Evolutionary conservation across 2,329 filamentous ascomycete species (phyloP).

Genomic region (Chaetomiaceae sp.): DNA sequence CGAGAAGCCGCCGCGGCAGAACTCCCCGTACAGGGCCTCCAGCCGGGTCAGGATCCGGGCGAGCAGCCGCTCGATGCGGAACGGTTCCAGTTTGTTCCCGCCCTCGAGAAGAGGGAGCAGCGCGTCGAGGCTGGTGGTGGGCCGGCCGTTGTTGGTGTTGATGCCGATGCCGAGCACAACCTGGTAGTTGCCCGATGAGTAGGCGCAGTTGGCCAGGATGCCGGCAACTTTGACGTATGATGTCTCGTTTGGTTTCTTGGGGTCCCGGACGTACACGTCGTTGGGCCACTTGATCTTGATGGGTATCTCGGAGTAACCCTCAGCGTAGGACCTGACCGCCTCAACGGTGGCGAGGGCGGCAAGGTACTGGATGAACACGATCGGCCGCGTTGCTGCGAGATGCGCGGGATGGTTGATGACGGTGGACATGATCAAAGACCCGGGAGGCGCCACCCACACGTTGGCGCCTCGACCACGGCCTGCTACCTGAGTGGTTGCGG

Average conservation of each 20-base stretch:
- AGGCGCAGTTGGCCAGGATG: conserved; percentile 84
- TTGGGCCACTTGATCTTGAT: conserved; percentile 97
- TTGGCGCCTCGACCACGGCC: conserved; percentile 85
- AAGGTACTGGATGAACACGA: conserved; percentile 92
- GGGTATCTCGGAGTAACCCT: conserved; percentile 63
- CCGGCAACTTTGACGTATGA: conserved; percentile 85
- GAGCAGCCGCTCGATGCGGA: conserved; percentile 73
- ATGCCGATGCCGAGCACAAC: conserved; percentile 81
- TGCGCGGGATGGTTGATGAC: conserved; percentile 77
- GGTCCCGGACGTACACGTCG: conserved; percentile 76
- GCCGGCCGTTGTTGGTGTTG: conserved; percentile 76
- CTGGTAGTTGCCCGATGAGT: conserved; percentile 70
- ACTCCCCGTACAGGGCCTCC: conserved; percentile 69
- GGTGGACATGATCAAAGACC: conserved; percentile 80
- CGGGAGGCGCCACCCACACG: conserved; percentile 88
- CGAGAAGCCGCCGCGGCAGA: conserved; percentile 70
- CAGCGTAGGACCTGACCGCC: conserved; percentile 76
- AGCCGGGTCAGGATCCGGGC: conserved; percentile 73
- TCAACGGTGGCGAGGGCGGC: conserved; percentile 80
- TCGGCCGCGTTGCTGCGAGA: conserved; percentile 64
- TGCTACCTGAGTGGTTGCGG: conserved; percentile 81
- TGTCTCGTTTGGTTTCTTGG: conserved; percentile 39
- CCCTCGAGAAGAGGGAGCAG: conserved; percentile 49
- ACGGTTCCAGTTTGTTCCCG: conserved; percentile 38
- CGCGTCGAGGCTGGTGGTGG: conserved; percentile 79